A percentile compares a stretch with the other conserved stretches of the same genome.
Evolutionary conservation across 257 asterid species (phyloP).

Genomic region (Salvia hispanica): DNA sequence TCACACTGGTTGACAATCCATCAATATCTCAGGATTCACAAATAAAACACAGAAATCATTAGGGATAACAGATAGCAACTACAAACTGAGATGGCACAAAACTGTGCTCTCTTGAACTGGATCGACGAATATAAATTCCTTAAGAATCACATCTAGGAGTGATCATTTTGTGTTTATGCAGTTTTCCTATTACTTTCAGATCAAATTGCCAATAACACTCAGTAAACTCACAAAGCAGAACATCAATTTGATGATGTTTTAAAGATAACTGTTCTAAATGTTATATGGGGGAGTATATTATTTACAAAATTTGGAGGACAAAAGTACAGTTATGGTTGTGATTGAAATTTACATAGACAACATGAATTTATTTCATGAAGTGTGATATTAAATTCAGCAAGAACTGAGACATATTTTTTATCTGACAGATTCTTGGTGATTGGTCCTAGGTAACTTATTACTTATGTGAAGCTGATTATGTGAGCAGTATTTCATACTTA

Average conservation of each 20-base stretch:
- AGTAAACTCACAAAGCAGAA: neutral
- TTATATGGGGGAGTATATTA: no score
- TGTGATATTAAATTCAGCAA: neutral
- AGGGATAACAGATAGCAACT: neutral
- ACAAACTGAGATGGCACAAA: neutral
- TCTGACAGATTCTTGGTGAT: no score
- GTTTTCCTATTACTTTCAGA: neutral
- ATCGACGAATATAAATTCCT: no score
- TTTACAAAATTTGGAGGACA: no score
- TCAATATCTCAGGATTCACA: slow-evolving; percentile 1
- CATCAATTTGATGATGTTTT: no score
- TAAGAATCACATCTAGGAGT: neutral
- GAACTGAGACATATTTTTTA: no score
- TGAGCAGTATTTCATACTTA: no score
- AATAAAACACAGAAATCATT: neutral
- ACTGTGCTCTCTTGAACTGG: neutral
- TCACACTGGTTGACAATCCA: neutral
- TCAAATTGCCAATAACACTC: slow-evolving; percentile 1
- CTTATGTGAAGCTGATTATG: no score
- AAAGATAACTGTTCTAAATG: no score
- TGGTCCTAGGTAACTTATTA: no score
- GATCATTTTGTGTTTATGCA: neutral
- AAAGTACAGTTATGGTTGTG: no score
- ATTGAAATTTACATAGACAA: neutral
- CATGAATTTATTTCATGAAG: neutral